Percentiles rank a stretch among this genome's conserved stretches.
These are phyloP conservation scores for Fusarium acutatum DNA, from an alignment of 2,329 filamentous ascomycete genomes.

Conservation along the genomic window DNA sequence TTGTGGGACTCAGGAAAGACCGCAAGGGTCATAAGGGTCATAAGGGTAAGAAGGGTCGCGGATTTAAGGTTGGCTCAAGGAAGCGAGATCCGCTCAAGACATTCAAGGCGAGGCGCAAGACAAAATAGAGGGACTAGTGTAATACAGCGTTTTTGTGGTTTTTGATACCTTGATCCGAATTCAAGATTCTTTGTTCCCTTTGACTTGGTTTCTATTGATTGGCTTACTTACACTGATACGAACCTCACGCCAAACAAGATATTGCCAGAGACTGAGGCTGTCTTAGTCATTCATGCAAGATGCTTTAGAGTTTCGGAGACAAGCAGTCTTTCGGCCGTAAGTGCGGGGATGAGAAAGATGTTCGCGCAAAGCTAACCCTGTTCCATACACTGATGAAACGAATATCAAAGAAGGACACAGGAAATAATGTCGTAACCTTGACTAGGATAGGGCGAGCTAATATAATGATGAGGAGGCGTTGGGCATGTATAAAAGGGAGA, in stretches of 20 bases:
- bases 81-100: conserved; percentile 88
- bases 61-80: conserved; percentile 63
- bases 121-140: conserved; percentile 40
- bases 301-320: conserved; percentile 10
- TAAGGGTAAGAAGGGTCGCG: conserved; percentile 56
- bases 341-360: neutral
- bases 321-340: conserved; percentile 16
- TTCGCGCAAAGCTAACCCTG: neutral
- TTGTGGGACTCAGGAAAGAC: conserved; percentile 73
- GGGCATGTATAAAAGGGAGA: conserved; percentile 5
- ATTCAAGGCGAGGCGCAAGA: conserved; percentile 73
- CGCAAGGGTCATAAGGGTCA: conserved; percentile 58
- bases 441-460: neutral
- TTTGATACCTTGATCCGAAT: conserved; percentile 32
- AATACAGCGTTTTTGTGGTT: conserved; percentile 21
- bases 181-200: neutral
- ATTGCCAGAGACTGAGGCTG: neutral
- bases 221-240: neutral
- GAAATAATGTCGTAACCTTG: neutral
- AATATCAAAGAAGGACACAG: neutral
- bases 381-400: neutral
- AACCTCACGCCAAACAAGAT: too few species aligned
- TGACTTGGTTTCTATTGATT: neutral
- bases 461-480: neutral
- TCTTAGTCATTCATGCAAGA: conserved; percentile 36